Conservation (phyloP, 169 alveolate species). For the Eimeria falciformis region DNA sequence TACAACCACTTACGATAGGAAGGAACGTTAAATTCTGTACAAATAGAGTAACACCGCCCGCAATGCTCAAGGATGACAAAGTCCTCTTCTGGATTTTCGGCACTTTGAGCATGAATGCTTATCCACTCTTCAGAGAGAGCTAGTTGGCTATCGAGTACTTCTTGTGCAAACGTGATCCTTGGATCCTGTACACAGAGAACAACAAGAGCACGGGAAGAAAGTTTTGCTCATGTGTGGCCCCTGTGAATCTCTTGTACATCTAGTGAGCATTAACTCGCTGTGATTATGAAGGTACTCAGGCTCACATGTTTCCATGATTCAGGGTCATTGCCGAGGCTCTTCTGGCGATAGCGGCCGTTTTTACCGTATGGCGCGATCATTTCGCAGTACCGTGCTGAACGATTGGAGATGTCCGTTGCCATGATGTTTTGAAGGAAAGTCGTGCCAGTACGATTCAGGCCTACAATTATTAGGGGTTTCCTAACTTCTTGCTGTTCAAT, state of each 20-base stretch:
- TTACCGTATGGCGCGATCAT: constrained; percentile 78
- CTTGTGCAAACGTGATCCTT: constrained; percentile 77
- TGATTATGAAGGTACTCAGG: neutral
- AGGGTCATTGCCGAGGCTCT: constrained; percentile 74
- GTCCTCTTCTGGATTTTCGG: constrained; percentile 80
- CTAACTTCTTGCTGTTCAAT: constrained; percentile 61
- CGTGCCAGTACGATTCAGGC: constrained; percentile 80
- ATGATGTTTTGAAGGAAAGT: constrained; percentile 77
- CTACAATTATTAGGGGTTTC: constrained; percentile 77
- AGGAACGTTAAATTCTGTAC: constrained; percentile 76
- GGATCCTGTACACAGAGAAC: constrained; percentile 72
- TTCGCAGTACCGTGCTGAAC: constrained; percentile 78
- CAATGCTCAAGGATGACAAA: constrained; percentile 80
- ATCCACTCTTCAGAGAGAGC: constrained; percentile 80
- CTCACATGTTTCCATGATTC: constrained; percentile 79
- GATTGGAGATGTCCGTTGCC: constrained; percentile 74
- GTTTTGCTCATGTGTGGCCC: neutral
- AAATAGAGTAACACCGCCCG: constrained; percentile 79
- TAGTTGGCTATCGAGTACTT: constrained; percentile 76
- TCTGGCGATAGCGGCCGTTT: constrained; percentile 74
- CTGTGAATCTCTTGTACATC: neutral
- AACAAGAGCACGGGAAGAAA: neutral
- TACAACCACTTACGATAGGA: constrained; percentile 77
- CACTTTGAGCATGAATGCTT: constrained; percentile 80
- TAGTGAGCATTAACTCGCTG: neutral